Evolutionary conservation across 1,139 yeast genomes (phyloP), one percentile per base, ranked within the genome.

Genomic region (Hyphopichia wangnamkhiaoensis): DNA sequence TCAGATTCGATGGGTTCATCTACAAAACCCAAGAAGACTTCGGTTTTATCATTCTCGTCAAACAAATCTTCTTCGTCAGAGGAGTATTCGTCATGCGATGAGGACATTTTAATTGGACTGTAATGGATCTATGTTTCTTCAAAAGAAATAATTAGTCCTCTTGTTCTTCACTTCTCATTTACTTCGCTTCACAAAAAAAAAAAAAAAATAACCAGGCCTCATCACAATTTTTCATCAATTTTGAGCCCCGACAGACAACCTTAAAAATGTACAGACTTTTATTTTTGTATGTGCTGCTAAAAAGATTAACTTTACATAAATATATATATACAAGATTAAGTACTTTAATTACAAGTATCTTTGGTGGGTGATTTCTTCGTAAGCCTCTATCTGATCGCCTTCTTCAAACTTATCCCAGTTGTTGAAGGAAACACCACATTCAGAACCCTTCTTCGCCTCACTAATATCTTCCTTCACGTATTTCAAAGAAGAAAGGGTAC

Each of bases 341-440:
- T 42, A 37, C 31, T 28, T 23, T 38, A 45, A 46, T 47, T 59
- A 87, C 65, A 89, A 69, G 64, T 76, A 84, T 54, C 94, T 74
- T 47, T 82, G 82, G 39, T 87, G 79, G 41, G 73, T 73, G 12
- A 81, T 68, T 47, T 83, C 87, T 60, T 90, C 96, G 52, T 75
- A 82, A 3, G 82, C 83, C 56, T 88, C 84, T 26, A 93, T 72
- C 2, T 71, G 56, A 63, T 93, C 98, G 13, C 95, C 97, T 21
- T 69, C 79, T 52, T 81, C 74, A 55, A 86, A 87, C 34, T 71
- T 77, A 30, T 81, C 82, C 83, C 91, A 90, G 37, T 68, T 67
- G 2, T 76, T 82, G 52, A 93, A 82, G 0, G 90, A 68, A 31
- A 93, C 59, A 37, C 98, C 98, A 69, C 98, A 93, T 52, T 93